Evolutionary conservation across 305 asterid genomes (phyloP), one percentile per base, ranked within the genome.

Genomic region (Coffea humblotiana): DNA sequence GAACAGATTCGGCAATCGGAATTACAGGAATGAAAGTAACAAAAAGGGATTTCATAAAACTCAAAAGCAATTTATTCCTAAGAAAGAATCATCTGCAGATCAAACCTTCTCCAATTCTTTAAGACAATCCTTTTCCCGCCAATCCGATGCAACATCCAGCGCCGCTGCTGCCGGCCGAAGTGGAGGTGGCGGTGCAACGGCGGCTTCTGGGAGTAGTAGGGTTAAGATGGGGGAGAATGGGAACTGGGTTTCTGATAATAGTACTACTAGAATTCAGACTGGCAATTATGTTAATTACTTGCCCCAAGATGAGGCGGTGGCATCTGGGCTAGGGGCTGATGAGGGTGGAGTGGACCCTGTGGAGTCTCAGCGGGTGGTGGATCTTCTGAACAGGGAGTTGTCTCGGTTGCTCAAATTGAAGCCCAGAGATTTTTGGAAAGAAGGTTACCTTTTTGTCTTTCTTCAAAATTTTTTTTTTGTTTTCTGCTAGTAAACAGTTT

Each of bases 251-350:
- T 74, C 91, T 74, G 75, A 12, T 21, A 86, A 52, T 47, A 52
- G 23, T 25, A 86, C 19, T 47, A 37, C 15, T 49, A 32, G 77
- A 49, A 80, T 82, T 47, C 85, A 80, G 0, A 67, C 81, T 84
- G 96, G 97, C 70, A 90, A 80, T 79, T 95, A 89, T 61, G 94
- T 96, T 8, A 84, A 89, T 82, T 96, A 96, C 85, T 90, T 96
- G 89, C 98, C 99, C 21, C 99, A 96, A 88, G 99, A 96, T 81
- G 99, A 96, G 81, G 98, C 99, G 19, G 96, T 96, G 84, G 98
- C 97, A 72, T 88, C 92, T 68, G 99, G 99, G 51, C 90, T 88
- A 40, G 91, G 94, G 21, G 85, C 94, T n/a, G 90, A 95, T n/a
- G 92, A 91, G 37, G 99, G 98, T 35, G 99, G 93, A 15, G 86